Base-by-base conservation (phyloP, 2,329 filamentous ascomycete species). In the Endocalyx cinctus region DNA sequence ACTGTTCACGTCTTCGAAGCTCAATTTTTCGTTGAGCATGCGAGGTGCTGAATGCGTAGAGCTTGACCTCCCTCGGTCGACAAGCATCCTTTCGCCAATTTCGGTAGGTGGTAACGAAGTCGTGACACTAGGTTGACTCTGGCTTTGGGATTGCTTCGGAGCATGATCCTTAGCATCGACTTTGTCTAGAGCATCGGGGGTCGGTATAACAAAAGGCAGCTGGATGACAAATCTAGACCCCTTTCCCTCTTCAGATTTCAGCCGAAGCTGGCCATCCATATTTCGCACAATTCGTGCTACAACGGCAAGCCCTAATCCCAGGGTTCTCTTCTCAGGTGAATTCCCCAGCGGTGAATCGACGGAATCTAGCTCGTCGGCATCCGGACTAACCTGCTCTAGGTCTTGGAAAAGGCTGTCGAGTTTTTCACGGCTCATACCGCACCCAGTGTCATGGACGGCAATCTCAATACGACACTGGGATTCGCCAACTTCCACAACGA, bases 231-330 rank as follows among this genome's bases (percentile, higher is more conserved):
- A 94, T 33, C 84, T 74, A 13, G 87, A 89, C 1, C 89, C 88
- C 47, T 82, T 84, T 2, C 84, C 84, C 52, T 84, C 74, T 49
- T 92, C 86, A 0, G 87, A 94, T 50, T 88, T 90, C 2, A 95
- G 63, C 2, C 87, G 78, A 18, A 95, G 60, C 50, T 94, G 88
- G 0, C 88, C 89, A 38, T 90, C 82, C 85, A 94, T 92, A 51
- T 88, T 94, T n/a, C 81, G 77, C 19, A 95, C 72, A 22, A 87
- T 86, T 23, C 88, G 77, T 12, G 86, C 84, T n/a, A 94, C 88
- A 10, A 94, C 71, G 1, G 88, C 88, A n/a, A 95, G 69, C 0
- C 88, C 89, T 8, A 95, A 71, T 0, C 89, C 89, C 1, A 94
- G 60, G 0, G 79, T 79, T 30, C 64, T 60, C 13, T 55, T 41